These are phyloP conservation scores for Ceratobasidium theobromae DNA, from an alignment of 1,284 basidiomycete genomes.

Conservation along the genomic window DNA sequence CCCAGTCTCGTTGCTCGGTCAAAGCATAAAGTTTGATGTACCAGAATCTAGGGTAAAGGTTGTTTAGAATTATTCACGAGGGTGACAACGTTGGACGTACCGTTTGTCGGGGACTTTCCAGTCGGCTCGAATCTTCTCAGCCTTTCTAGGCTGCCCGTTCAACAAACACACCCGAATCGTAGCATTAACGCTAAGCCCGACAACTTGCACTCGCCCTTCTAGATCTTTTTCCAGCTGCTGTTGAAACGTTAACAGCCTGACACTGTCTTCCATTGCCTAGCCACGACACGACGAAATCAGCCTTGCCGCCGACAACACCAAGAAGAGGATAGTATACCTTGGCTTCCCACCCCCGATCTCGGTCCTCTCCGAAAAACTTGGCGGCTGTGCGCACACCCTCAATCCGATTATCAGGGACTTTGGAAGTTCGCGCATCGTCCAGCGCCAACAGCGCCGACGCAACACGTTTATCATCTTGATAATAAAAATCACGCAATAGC, in stretches of 20 bases:
- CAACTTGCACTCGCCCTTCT: conserved; percentile 72
- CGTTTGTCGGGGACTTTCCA: conserved; percentile 92
- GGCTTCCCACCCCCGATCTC: conserved; percentile 85
- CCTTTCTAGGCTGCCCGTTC: conserved; percentile 78
- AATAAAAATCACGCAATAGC: conserved; percentile 95
- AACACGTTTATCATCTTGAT: conserved; percentile 92
- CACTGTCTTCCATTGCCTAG: conserved; percentile 88
- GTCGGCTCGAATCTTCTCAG: conserved; percentile 81
- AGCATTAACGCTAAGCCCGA: conserved; percentile 79
- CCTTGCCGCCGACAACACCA: neutral
- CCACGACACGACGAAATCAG: neutral
- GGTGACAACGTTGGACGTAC: conserved; percentile 46
- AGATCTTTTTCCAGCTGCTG: conserved; percentile 85
- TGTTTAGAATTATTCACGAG: conserved; percentile 1
- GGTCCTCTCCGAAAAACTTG: conserved; percentile 93
- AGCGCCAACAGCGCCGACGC: conserved; percentile 87
- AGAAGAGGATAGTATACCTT: conserved; percentile 58
- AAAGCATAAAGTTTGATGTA: conserved; percentile 85
- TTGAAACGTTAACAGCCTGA: conserved; percentile 75
- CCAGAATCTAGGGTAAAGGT: conserved; percentile 70
- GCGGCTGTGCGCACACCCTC: conserved; percentile 65
- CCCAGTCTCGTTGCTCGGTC: conserved; percentile 77
- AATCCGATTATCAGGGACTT: conserved; percentile 12
- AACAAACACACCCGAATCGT: conserved; percentile 76
- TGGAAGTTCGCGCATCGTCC: conserved; percentile 65